Evolutionary conservation across 805 yeast species (phyloP).

Genomic region (Yarrowia sp.): DNA sequence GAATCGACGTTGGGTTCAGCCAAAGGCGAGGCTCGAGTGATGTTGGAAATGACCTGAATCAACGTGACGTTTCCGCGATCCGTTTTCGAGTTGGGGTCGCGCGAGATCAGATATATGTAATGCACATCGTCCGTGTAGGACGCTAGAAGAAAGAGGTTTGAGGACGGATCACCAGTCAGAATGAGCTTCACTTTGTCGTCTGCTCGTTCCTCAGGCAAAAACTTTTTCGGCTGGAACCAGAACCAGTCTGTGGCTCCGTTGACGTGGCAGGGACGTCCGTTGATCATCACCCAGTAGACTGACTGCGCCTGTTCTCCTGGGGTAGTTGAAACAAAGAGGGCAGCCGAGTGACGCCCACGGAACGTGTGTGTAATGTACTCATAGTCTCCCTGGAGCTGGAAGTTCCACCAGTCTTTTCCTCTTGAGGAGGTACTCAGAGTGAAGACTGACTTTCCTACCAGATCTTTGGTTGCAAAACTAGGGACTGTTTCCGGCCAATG

Average conservation of each 20-base stretch:
- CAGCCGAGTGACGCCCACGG: conserved; percentile 3
- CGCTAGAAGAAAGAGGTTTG: conserved; percentile 13
- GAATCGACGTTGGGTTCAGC: conserved; percentile 7
- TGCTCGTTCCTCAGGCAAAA: conserved; percentile 6
- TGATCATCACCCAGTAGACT: conserved; percentile 17
- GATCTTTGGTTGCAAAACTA: background rate
- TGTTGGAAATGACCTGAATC: conserved; percentile 21
- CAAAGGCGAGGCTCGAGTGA: conserved; percentile 9
- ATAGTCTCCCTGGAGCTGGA: conserved; percentile 28
- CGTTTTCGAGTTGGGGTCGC: conserved; percentile 15
- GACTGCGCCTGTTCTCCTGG: conserved; percentile 3
- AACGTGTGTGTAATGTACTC: conserved; percentile 17
- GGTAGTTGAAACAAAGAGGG: conserved; percentile 7
- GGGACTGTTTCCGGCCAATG: conserved; percentile 18
- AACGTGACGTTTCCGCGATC: conserved; percentile 14
- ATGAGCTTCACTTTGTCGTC: conserved; percentile 1
- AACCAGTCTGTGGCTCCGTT: conserved; percentile 35
- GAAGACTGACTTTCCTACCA: conserved; percentile 19
- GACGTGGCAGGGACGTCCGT: background rate
- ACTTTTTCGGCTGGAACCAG: conserved; percentile 31
- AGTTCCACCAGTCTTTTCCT: conserved; percentile 33
- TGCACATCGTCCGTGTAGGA: conserved; percentile 23
- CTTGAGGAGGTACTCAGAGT: conserved; percentile 12
- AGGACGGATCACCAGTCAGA: conserved; percentile 11
- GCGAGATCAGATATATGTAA: conserved; percentile 20